Conservation (phyloP, 768 basidiomycete species). For the Hygrophorus russula region DNA sequence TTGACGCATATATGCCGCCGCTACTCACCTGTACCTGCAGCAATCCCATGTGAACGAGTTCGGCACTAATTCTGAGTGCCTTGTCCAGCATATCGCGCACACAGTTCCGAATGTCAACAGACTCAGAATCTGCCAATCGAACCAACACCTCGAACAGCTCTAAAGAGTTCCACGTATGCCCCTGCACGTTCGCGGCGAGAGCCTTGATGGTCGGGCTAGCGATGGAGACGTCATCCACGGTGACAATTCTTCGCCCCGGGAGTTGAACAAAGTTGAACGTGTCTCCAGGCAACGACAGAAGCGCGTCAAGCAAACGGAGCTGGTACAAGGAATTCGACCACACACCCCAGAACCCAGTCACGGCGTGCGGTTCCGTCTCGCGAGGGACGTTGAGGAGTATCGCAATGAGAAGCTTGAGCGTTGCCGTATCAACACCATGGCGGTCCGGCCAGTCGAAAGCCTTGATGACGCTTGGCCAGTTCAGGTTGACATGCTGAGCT, state of each 20-base stretch:
- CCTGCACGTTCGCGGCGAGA: constrained; percentile 82
- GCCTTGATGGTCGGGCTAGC: constrained; percentile 90
- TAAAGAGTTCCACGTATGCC: constrained; percentile 89
- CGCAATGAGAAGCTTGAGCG: constrained; percentile 80
- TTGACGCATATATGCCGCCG: not conserved
- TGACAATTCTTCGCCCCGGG: constrained; percentile 74
- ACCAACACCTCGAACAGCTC: constrained; percentile 86
- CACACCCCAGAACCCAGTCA: constrained; percentile 72
- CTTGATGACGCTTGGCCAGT: constrained; percentile 77
- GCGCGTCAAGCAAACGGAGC: constrained; percentile 76
- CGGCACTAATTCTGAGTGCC: constrained; percentile 87
- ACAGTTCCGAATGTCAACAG: constrained; percentile 55
- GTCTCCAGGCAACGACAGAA: constrained; percentile 81
- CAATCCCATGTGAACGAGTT: constrained; percentile 88
- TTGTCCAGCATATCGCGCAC: constrained; percentile 91
- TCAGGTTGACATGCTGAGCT: constrained; percentile 47
- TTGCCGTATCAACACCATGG: constrained; percentile 80
- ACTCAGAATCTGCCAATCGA: constrained; percentile 64
- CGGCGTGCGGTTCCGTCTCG: constrained; percentile 66
- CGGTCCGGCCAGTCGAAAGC: constrained; percentile 81
- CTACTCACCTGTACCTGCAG: constrained; percentile 77
- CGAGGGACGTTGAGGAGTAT: constrained; percentile 77
- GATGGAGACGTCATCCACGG: constrained; percentile 75
- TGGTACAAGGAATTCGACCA: constrained; percentile 86
- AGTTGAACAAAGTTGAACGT: constrained; percentile 89